These are phyloP conservation scores for Vitis labrusca DNA, from an alignment of 164 flowering plant species.

Conservation along the genomic window DNA sequence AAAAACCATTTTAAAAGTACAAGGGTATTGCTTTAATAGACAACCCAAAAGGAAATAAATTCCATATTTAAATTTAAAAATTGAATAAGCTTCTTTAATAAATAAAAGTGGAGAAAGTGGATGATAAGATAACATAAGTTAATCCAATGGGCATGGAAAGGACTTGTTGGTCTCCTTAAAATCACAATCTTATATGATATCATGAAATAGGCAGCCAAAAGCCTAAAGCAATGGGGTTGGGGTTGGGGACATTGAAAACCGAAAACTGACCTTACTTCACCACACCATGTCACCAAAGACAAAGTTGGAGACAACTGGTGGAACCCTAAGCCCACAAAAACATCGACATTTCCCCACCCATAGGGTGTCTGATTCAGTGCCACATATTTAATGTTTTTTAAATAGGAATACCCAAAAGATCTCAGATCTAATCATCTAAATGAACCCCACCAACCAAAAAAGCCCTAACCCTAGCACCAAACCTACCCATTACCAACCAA, in stretches of 20 bases:
- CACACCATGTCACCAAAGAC: background rate
- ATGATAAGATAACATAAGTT: no score
- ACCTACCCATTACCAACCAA: slow-evolving; percentile 1
- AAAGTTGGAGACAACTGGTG: background rate
- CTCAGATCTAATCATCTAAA: background rate
- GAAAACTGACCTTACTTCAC: background rate
- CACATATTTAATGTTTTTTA: slow-evolving; percentile 8
- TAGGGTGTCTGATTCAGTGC: slow-evolving; percentile 11
- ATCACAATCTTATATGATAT: no score
- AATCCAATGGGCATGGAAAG: no score
- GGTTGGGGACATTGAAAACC: background rate
- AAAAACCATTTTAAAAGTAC: no score
- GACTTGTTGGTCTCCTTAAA: no score
- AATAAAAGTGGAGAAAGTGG: no score
- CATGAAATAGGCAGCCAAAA: background rate
- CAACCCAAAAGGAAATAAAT: no score
- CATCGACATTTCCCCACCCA: slow-evolving; percentile 1
- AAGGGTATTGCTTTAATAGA: no score
- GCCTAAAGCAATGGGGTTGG: background rate
- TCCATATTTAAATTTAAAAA: no score
- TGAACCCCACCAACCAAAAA: slow-evolving; percentile 6
- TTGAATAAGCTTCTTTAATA: no score
- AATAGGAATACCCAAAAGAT: background rate
- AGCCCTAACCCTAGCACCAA: background rate
- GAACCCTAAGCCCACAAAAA: slow-evolving; percentile 1